Base-by-base conservation (phyloP, 2,329 filamentous ascomycete genomes). In the Eurotiales sp. region DNA sequence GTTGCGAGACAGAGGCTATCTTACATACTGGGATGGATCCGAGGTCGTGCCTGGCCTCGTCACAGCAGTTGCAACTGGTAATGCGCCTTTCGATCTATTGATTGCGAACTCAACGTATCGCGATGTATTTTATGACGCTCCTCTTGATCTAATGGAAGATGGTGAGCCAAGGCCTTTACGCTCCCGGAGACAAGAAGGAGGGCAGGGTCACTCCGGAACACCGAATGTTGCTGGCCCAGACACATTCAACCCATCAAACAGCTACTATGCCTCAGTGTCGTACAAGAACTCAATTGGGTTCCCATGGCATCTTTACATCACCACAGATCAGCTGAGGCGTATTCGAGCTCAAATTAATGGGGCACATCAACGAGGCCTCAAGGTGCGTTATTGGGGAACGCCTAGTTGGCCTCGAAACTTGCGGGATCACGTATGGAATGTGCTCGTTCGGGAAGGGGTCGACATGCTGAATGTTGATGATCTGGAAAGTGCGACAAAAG, bases 391-490 rank as follows among this genome's bases (percentile, higher is more conserved):
- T 57, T 83, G 80, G 80, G 70, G 72, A 21, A 72, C 79, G 10
- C 80, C 80, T 0, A 67, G 61, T 48, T 83, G 80, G 80, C 81
- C 81, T 1, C 64, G 74, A 4, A 72, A 72, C 36, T 56, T 81
- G 61, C 64, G 80, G 40, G 79, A 82, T 58, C 71, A 74, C 46
- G 63, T 83, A 14, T 83, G 80, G 81, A 68, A 71, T 7, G 66
- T 79, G 17, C 61, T 83, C 15, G 72, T 77, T 10, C 65, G 72
- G 25, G 78, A 82, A 61, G 79, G 79, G 0, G 79, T 76, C 10
- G 79, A 81, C 60, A 71, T 79, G 37, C 58, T 84, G 46, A 83
- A 82, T 59, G 80, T 79, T 1, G 80, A 84, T 69, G 80, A 83
- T 61, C 58, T 84, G 54, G 62, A 62, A 42, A 73, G 65, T 2